Evolutionary conservation across 1,284 basidiomycete genomes (phyloP).

Genomic region (Taiwanofungus camphoratus): DNA sequence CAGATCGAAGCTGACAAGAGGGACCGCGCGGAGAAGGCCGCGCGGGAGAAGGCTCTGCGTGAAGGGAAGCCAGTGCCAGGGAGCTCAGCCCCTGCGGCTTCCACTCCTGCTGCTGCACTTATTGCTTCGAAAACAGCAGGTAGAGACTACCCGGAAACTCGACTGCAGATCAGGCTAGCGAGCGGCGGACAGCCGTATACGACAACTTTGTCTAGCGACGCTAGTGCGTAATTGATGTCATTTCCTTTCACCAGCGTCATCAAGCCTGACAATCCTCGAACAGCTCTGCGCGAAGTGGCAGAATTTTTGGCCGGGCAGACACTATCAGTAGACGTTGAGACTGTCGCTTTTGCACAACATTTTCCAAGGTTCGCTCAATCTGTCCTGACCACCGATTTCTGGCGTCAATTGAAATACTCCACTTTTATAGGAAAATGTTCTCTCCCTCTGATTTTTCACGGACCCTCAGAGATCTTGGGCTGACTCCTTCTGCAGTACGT

Average conservation of each 20-base stretch:
- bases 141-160: slow-evolving; percentile 76
- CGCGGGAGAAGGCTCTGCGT: slow-evolving; percentile 82
- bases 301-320: slow-evolving; percentile 79
- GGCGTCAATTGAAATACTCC: neutral
- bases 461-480: slow-evolving; percentile 63
- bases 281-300: slow-evolving; percentile 80
- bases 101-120: slow-evolving; percentile 33
- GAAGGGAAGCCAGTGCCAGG: slow-evolving; percentile 56
- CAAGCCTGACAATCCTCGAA: slow-evolving; percentile 5
- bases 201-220: slow-evolving; percentile 74
- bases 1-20: slow-evolving; percentile 94
- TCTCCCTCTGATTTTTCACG: slow-evolving; percentile 56
- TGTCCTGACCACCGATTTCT: slow-evolving; percentile 5
- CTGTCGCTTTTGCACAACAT: slow-evolving; percentile 68
- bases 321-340: slow-evolving; percentile 64
- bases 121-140: slow-evolving; percentile 45
- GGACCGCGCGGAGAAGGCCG: slow-evolving; percentile 81
- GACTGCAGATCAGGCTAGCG: slow-evolving; percentile 80
- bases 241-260: slow-evolving; percentile 2
- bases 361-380: slow-evolving; percentile 66
- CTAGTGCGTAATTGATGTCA: slow-evolving; percentile 46
- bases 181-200: slow-evolving; percentile 76
- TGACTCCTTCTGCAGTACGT: slow-evolving; percentile 73
- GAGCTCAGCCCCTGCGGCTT: slow-evolving; percentile 15
- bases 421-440: slow-evolving; percentile 70